Base-by-base conservation (phyloP, 768 basidiomycete genomes). In the Cyclocybe cylindracea region DNA sequence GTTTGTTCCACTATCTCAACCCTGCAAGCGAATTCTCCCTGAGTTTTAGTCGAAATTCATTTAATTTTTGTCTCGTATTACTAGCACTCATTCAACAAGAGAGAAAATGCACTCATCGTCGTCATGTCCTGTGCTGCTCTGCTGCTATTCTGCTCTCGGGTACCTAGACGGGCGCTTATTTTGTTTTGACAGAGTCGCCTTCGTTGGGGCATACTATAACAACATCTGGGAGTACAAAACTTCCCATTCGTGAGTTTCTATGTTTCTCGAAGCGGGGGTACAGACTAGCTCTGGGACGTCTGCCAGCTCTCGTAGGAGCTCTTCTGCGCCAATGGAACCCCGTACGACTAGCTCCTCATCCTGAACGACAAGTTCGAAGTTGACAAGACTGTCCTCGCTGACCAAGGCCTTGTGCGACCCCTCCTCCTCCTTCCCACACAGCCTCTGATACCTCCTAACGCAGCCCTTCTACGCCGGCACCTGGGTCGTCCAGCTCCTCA, bases 81-180 rank as follows among this genome's bases (percentile, higher is more conserved):
- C n/a, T n/a, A 82, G 80, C 73, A 77, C 19, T 78, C 82, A 2
- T 83, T 82, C 65, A 82, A 83, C 62, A 82, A 78, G 63, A 83
- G 82, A 50, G 82, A 84, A 59, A 78, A 79, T 61, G 78, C 79
- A 0, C 80, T 83, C 55, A 77, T 83, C 33, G 73, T 83, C 8
- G 79, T 83, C 50, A 83, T 83, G 81, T 60, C 82, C 16, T 74
- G 76, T 51, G 78, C 82, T 2, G 80, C 80, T 3, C 82, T 2
- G 80, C 80, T 3, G 75, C 80, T 11, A 76, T 40, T 73, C 77
- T 0, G 80, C 81, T 3, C 70, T 83, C 10, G 81, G 72, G 2
- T 3, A 4, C n/a, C 16, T 31, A n/a, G 29, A 29, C 16, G 16
- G 37, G 11, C 36, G 39, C 11, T 32, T 24, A 45, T 48, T 36